Evolutionary conservation across 2,329 filamentous ascomycete species (phyloP), one percentile per base, ranked within the genome.

Genomic region (Ascochyta rabiei): DNA sequence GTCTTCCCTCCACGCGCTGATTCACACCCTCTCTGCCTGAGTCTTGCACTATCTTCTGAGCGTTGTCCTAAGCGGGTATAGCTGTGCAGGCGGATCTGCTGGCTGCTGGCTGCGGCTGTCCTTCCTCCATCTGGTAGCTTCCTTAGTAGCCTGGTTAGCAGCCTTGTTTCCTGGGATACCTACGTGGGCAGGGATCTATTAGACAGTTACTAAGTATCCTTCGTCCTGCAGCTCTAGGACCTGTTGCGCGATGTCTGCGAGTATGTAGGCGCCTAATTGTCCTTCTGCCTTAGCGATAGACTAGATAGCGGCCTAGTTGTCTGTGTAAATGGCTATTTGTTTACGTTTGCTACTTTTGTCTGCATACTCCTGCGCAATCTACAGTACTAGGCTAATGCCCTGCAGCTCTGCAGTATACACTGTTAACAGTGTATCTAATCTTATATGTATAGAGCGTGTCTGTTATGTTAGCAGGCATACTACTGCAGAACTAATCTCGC

Each of bases 271-370:
- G 43, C 55, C 57, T 28, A 40, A 44, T 23, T 34, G 31, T 45
- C 50, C 53, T 51, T 61, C 53, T n/a, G 56, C 48, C 28, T 60
- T 61, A 4, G 56, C 50, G 26, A 59, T 46, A 0, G 49, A 61
- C 51, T 19, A 59, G 21, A 61, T 59, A 18, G 57, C 55, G 31
- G 53, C 60, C 44, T 61, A 33, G 44, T 60, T 64, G 44, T 63
- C 62, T 48, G 52, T 64, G 38, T 59, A 64, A 40, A 64, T 57
- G 24, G 56, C 52, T 6, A 60, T 31, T 15, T 58, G 40, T 39
- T 18, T n/a, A n/a, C 48, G 52, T 13, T 41, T 45, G 51, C 56
- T n/a, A 23, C 49, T 33, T 47, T 15, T 4, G 12, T 59, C 50
- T 51, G 37, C 56, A 30, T 64, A 64, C 30, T 53, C 37, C 47